Conservation (phyloP, 768 basidiomycete genomes). For the Chalciporus piperatus region DNA sequence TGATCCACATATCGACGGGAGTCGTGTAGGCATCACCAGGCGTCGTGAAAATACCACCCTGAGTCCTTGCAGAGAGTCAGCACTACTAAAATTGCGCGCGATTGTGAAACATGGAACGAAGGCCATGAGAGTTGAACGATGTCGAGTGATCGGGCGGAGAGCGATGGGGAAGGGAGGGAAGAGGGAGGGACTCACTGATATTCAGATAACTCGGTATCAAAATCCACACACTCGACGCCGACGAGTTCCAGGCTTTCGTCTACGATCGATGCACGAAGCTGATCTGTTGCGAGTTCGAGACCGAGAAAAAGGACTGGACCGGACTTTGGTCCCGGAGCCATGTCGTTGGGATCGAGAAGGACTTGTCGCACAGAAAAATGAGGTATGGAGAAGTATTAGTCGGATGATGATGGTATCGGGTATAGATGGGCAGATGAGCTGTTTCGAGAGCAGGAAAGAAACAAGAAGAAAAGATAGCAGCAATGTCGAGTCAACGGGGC, state of each 20-base stretch:
- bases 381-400: slow-evolving; percentile 12
- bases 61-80: slow-evolving; percentile 53
- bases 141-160: neutral
- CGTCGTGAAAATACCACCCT: slow-evolving; percentile 83
- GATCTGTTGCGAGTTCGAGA: slow-evolving; percentile 82
- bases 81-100: slow-evolving; percentile 6
- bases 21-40: slow-evolving; percentile 86
- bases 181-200: slow-evolving; percentile 58
- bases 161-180: neutral
- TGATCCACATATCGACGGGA: slow-evolving; percentile 90
- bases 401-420: slow-evolving; percentile 29
- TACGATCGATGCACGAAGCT: slow-evolving; percentile 78
- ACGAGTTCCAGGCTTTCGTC: slow-evolving; percentile 81
- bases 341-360: slow-evolving; percentile 13
- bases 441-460: slow-evolving; percentile 9
- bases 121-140: neutral
- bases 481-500: slow-evolving; percentile 1
- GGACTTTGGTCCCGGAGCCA: slow-evolving; percentile 38
- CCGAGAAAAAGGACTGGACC: slow-evolving; percentile 71
- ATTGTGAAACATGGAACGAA: slow-evolving; percentile 9
- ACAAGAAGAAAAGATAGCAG: slow-evolving; percentile 2
- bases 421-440: slow-evolving; percentile 19
- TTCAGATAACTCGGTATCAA: slow-evolving; percentile 75
- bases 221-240: slow-evolving; percentile 80
- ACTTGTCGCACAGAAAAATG: neutral